These are phyloP conservation scores for Kuraishia piskuri DNA, from an alignment of 805 yeast species.

Conservation along the genomic window DNA sequence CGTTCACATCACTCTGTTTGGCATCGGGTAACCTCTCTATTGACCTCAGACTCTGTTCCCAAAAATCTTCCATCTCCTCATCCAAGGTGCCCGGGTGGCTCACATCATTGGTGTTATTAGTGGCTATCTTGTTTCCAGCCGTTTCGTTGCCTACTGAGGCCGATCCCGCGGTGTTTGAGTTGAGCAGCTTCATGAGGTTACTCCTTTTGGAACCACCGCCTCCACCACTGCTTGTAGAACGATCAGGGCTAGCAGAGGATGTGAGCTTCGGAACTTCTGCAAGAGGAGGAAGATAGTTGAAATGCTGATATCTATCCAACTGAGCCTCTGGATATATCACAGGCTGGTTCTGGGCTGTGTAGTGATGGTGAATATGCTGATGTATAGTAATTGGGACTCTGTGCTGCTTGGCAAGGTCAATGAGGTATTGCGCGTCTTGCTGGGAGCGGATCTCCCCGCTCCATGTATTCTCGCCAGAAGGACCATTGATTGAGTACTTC, in stretches of 20 bases:
- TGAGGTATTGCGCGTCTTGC: slow-evolving; percentile 45
- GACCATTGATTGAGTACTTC: slow-evolving; percentile 46
- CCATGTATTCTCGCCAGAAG: slow-evolving; percentile 32
- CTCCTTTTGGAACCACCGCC: slow-evolving; percentile 21
- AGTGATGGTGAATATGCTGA: slow-evolving; percentile 81
- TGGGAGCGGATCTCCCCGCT: slow-evolving; percentile 43
- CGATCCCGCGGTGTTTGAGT: slow-evolving; percentile 10
- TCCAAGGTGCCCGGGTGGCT: slow-evolving; percentile 33
- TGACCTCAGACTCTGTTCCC: slow-evolving; percentile 26
- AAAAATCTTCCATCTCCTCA: slow-evolving; percentile 63
- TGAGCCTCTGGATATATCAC: slow-evolving; percentile 42
- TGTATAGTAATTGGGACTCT: slow-evolving; percentile 62
- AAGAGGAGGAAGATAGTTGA: slow-evolving; percentile 64
- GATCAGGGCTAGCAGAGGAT: slow-evolving; percentile 42
- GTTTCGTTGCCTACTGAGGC: neutral
- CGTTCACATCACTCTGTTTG: slow-evolving; percentile 5
- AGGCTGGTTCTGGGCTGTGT: slow-evolving; percentile 25
- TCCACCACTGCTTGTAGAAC: slow-evolving; percentile 13
- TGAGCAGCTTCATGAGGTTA: slow-evolving; percentile 36
- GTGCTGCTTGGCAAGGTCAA: slow-evolving; percentile 51
- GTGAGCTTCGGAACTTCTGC: slow-evolving; percentile 64
- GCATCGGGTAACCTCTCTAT: slow-evolving; percentile 7
- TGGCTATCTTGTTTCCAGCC: neutral
- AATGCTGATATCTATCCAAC: slow-evolving; percentile 55
- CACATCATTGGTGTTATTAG: no score